phyloP scores from a whole-genome alignment of 2,329 filamentous ascomycete genomes.

The Pseudogymnoascus sp. region DNA sequence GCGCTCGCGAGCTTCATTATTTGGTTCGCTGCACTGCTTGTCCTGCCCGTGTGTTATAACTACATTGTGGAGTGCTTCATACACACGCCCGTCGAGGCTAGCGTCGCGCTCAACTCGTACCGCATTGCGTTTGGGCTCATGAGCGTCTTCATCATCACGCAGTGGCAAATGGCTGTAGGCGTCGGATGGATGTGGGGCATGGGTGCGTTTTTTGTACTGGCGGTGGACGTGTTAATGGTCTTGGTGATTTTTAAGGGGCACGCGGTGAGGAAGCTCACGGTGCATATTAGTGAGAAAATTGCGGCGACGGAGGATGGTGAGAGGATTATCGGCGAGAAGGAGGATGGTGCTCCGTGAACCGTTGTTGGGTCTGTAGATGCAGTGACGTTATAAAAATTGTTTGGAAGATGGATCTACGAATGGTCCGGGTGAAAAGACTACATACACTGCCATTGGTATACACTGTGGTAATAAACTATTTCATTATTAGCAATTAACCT shows the following conservation, averaged over 20 bases:
- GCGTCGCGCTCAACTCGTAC: conserved; percentile 27
- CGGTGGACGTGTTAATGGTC: conserved; percentile 22
- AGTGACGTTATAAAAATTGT: background rate
- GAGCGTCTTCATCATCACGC: conserved; percentile 32
- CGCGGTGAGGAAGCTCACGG: conserved; percentile 16
- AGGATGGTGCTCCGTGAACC: background rate
- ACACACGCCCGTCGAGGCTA: conserved; percentile 30
- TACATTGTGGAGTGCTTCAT: conserved; percentile 29
- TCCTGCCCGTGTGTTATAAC: conserved; percentile 23
- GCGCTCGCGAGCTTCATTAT: conserved; percentile 34
- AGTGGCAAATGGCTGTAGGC: conserved; percentile 30
- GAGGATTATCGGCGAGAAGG: conserved; percentile 12
- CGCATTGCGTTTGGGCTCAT: conserved; percentile 31
- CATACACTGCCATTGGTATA: background rate
- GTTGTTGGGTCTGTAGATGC: background rate
- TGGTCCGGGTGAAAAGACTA: background rate
- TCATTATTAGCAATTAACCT: background rate
- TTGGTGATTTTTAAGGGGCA: conserved; percentile 26
- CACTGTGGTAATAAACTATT: background rate
- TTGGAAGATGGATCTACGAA: background rate
- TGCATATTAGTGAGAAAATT: conserved; percentile 11
- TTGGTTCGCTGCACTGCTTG: conserved; percentile 28
- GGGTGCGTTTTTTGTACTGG: conserved; percentile 31
- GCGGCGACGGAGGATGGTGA: conserved; percentile 24
- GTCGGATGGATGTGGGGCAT: conserved; percentile 34